Conservation (phyloP, 1,139 yeast genomes). For the Groenewaldozyma sp. region DNA sequence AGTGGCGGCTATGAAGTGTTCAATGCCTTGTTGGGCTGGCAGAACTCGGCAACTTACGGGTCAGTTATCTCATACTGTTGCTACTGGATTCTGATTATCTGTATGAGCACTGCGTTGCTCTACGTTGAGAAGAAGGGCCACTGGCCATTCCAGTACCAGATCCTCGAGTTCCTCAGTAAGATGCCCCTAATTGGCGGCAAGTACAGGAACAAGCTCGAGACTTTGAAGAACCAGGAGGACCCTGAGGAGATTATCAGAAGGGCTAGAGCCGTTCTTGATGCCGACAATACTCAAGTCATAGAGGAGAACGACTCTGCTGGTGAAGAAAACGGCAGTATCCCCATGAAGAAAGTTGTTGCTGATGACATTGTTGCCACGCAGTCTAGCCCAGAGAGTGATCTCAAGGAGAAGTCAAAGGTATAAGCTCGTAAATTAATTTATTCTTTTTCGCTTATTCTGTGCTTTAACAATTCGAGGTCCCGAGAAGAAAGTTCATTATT, state of each 20-base stretch:
- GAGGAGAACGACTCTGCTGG: not conserved
- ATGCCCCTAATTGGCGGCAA: slow-evolving; percentile 9
- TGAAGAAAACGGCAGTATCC: not conserved
- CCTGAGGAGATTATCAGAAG: not conserved
- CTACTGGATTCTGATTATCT: slow-evolving; percentile 65
- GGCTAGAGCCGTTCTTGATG: not conserved
- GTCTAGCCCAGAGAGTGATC: no score
- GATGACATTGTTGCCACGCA: no score
- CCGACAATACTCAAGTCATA: not conserved
- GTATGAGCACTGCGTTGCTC: slow-evolving; percentile 41
- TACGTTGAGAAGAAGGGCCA: slow-evolving; percentile 47
- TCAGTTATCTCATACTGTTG: slow-evolving; percentile 68
- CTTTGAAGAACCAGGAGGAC: not conserved
- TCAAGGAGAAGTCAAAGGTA: no score
- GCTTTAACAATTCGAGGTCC: no score
- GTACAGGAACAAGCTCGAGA: slow-evolving; percentile 13
- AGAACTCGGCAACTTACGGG: slow-evolving; percentile 89
- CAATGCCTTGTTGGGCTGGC: slow-evolving; percentile 93
- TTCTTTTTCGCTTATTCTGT: not conserved
- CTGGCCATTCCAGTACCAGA: slow-evolving; percentile 19
- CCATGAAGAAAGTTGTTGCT: not conserved
- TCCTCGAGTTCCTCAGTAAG: slow-evolving; percentile 9
- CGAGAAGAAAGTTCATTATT: no score
- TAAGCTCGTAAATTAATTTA: no score
- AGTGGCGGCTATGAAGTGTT: slow-evolving; percentile 92